These are phyloP conservation scores for Dissophora globulifera DNA, from an alignment of 192 early-diverging fungal genomes.

Conservation along the genomic window DNA sequence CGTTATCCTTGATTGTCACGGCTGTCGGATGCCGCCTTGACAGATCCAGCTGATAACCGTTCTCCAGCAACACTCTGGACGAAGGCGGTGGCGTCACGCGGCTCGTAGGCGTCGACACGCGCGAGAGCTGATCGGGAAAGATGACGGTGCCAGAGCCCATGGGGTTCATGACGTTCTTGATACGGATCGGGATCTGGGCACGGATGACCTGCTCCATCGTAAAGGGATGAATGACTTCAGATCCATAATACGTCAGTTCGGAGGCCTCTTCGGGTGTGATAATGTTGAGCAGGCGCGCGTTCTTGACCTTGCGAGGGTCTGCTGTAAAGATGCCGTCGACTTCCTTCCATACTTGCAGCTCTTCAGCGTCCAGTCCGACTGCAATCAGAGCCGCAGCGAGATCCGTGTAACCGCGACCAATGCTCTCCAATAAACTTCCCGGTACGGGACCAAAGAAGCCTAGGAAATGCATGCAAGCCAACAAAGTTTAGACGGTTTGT, in stretches of 20 bases:
- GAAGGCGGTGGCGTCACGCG: slow-evolving; percentile 60
- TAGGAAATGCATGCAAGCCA: slow-evolving; percentile 15
- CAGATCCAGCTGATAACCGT: slow-evolving; percentile 74
- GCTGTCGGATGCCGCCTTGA: slow-evolving; percentile 87
- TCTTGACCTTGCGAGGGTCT: slow-evolving; percentile 94
- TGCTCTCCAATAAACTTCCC: slow-evolving; percentile 86
- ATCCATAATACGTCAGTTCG: slow-evolving; percentile 96
- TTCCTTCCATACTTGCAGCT: slow-evolving; percentile 99
- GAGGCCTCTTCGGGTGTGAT: slow-evolving; percentile 98
- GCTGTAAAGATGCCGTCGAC: slow-evolving; percentile 99
- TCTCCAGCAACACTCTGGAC: slow-evolving; percentile 66
- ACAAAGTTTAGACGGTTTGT: too few relatives aligned
- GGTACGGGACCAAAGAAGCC: slow-evolving; percentile 97
- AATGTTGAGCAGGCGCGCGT: slow-evolving; percentile 83
- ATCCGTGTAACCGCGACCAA: slow-evolving; percentile 98
- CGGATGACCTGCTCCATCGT: slow-evolving; percentile 99
- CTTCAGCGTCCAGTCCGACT: slow-evolving; percentile 87
- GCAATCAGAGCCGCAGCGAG: slow-evolving; percentile 94
- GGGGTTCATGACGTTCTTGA: slow-evolving; percentile 97
- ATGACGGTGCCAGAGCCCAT: slow-evolving; percentile 90
- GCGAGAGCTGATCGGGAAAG: slow-evolving; percentile 75
- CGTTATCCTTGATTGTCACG: slow-evolving; percentile 96
- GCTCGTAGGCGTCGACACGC: slow-evolving; percentile 58
- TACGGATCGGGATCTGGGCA: slow-evolving; percentile 94
- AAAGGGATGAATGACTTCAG: slow-evolving; percentile 96